Conservation (phyloP, 768 basidiomycete genomes). For the Phlebiopsis gigantea region DNA sequence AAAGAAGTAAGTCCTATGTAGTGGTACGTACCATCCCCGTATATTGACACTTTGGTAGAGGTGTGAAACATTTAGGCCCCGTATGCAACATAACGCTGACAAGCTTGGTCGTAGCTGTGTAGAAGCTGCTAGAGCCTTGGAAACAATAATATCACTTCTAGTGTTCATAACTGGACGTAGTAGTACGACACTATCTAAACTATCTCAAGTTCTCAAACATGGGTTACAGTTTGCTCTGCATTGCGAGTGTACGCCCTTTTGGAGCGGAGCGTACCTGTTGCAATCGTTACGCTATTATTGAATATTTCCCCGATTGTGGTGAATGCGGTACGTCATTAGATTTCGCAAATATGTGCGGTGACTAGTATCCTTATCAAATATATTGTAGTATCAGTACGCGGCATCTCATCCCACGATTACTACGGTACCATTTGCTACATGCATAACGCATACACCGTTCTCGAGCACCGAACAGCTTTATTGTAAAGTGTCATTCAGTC, state of each 20-base stretch:
- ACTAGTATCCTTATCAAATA: background rate
- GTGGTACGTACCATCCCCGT: too few relatives aligned
- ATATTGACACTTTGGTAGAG: too few relatives aligned
- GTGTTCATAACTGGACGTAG: conserved; percentile 7
- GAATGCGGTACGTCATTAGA: background rate
- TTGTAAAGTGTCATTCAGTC: background rate
- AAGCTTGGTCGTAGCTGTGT: background rate
- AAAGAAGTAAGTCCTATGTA: background rate
- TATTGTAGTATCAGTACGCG: background rate
- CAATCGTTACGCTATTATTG: background rate
- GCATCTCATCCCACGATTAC: background rate
- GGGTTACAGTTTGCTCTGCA: conserved; percentile 3
- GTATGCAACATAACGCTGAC: background rate
- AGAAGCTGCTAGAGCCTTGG: background rate
- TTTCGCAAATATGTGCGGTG: background rate
- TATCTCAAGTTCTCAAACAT: background rate
- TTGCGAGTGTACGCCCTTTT: conserved; percentile 3
- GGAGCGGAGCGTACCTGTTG: background rate
- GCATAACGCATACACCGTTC: background rate
- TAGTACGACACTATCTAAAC: background rate
- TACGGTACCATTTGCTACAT: background rate
- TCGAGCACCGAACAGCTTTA: background rate
- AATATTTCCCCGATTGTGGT: conserved; percentile 1
- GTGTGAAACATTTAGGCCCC: background rate
- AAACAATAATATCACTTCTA: background rate